Percentiles rank a stretch among this genome's conserved stretches.
phyloP scores from a whole-genome alignment of 2,329 filamentous ascomycete genomes.

The Rutstroemia sydowiana region DNA sequence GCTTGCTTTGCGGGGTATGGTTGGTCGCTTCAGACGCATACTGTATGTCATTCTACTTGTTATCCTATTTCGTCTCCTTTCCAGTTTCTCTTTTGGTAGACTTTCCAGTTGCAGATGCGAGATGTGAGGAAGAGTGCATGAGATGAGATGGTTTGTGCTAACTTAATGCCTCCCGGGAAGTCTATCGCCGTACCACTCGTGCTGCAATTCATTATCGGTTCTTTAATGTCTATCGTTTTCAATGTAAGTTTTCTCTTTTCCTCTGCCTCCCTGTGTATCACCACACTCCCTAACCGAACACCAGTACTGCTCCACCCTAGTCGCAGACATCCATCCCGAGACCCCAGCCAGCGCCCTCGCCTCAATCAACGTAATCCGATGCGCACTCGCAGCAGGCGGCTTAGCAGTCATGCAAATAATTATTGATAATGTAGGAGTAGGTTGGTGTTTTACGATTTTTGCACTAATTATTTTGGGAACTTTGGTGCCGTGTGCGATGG shows the following conservation, averaged over 20 bases:
- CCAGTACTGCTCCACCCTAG: not conserved
- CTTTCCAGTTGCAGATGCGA: too few relatives aligned
- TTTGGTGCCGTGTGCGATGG: too few relatives aligned
- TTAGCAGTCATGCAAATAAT: constrained; percentile 11
- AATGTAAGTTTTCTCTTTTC: not conserved
- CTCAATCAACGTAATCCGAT: constrained; percentile 12
- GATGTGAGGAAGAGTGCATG: too few relatives aligned
- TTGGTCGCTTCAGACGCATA: not conserved
- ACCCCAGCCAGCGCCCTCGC: constrained; percentile 11
- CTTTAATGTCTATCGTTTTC: not conserved
- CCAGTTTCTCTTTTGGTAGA: not conserved
- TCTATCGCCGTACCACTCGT: not conserved
- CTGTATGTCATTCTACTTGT: too few relatives aligned
- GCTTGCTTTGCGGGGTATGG: not conserved
- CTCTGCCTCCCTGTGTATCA: not conserved
- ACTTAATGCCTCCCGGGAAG: too few relatives aligned
- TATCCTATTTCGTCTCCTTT: too few relatives aligned
- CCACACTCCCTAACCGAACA: not conserved
- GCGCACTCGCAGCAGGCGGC: constrained; percentile 11
- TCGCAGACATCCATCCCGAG: constrained; percentile 13
- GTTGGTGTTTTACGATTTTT: constrained; percentile 15
- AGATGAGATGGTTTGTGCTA: too few relatives aligned
- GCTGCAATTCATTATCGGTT: not conserved
- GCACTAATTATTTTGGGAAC: too few relatives aligned
- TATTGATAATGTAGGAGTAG: constrained; percentile 11